Conservation (phyloP, 139 green algal genomes). For the Coelastrella sp. region DNA sequence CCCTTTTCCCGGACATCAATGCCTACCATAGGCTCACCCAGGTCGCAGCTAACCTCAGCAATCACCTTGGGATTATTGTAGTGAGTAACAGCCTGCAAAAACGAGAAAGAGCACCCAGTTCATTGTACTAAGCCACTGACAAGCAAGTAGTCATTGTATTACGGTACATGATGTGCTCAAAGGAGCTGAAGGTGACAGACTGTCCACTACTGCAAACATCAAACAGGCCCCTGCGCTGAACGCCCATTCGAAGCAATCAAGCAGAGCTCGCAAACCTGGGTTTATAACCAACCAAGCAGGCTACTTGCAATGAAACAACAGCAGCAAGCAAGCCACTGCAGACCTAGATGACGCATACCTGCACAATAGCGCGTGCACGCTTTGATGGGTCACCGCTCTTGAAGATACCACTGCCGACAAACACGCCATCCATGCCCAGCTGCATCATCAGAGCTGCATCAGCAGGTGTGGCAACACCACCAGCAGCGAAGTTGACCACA, state of each 20-base stretch:
- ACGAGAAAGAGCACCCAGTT: neutral
- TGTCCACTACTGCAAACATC: too few species aligned
- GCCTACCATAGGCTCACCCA: conserved; percentile 99
- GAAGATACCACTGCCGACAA: conserved; percentile 99
- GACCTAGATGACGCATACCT: conserved; percentile 70
- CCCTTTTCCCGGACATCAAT: conserved; percentile 93
- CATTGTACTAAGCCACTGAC: too few species aligned
- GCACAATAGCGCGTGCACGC: conserved; percentile 96
- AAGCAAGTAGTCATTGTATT: too few species aligned
- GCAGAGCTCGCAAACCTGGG: neutral
- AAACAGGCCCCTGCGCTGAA: too few species aligned
- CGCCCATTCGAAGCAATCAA: neutral
- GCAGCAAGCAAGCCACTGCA: neutral
- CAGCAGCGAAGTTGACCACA: conserved; percentile 99
- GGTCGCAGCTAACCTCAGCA: conserved; percentile 90
- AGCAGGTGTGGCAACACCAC: conserved; percentile 98
- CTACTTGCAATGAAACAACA: neutral
- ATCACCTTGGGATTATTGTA: conserved; percentile 98
- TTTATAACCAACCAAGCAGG: neutral
- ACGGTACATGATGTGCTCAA: too few species aligned
- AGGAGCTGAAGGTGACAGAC: too few species aligned
- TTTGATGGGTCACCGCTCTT: conserved; percentile 96
- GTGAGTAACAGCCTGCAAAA: conserved; percentile 95
- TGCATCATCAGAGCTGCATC: conserved; percentile 99
- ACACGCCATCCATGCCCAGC: conserved; percentile 99